phyloP scores from a whole-genome alignment of 2,329 filamentous ascomycete species.

The Nothomitra cinnamomea region DNA sequence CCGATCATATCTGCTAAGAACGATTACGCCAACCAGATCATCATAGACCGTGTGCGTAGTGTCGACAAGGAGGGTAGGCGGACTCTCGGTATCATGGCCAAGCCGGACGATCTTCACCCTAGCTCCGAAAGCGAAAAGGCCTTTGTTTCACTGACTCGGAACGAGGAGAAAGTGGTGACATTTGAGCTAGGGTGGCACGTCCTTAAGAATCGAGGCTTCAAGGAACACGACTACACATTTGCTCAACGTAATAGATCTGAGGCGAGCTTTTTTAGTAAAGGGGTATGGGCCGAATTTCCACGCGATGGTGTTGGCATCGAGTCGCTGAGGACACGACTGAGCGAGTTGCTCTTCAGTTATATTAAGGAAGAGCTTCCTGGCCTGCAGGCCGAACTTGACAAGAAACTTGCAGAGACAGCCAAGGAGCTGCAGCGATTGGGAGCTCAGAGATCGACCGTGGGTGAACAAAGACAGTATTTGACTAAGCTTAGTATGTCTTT shows the following conservation, averaged over 20 bases:
- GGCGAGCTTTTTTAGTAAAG: constrained; percentile 21
- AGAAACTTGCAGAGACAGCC: constrained; percentile 10
- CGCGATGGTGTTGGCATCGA: constrained; percentile 17
- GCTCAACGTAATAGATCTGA: constrained; percentile 25
- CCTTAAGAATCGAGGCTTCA: constrained; percentile 13
- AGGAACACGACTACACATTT: constrained; percentile 17
- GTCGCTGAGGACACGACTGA: constrained; percentile 18
- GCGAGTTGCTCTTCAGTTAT: constrained; percentile 19
- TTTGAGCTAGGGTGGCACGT: constrained; percentile 17
- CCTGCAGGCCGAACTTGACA: constrained; percentile 4
- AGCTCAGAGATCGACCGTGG: constrained; percentile 10
- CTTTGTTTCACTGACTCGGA: constrained; percentile 15
- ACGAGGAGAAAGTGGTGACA: constrained; percentile 12
- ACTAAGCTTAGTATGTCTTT: constrained; percentile 16
- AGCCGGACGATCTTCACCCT: constrained; percentile 18
- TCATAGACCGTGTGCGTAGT: constrained; percentile 16
- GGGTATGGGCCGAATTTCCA: constrained; percentile 16
- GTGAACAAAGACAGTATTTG: constrained; percentile 15
- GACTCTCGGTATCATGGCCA: constrained; percentile 23
- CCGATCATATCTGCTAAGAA: constrained; percentile 26
- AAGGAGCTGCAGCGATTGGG: constrained; percentile 8
- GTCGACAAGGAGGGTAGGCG: constrained; percentile 18
- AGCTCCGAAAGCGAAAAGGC: constrained; percentile 15
- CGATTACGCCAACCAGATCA: constrained; percentile 24
- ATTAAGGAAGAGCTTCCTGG: constrained; percentile 19